A percentile compares a stretch with the other conserved stretches of the same genome.
Conservation (phyloP, 306 rosid genomes). For the Dalbergia oliveri region DNA sequence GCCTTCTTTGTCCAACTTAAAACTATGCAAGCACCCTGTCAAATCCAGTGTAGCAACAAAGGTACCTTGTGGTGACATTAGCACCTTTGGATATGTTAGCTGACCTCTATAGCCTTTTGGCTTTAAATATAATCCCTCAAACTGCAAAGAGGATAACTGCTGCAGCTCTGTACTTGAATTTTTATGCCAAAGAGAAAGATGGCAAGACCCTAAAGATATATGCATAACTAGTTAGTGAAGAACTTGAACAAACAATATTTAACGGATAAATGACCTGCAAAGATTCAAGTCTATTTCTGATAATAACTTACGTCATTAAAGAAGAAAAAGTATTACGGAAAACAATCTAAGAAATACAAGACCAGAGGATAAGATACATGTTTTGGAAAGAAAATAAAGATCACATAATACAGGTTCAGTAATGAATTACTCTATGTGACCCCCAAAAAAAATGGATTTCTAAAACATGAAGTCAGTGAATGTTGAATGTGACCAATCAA, state of each 20-base stretch:
- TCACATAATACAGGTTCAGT: conserved; percentile 25
- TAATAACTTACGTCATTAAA: conserved; percentile 28
- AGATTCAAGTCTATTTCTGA: conserved; percentile 31
- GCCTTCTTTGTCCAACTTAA: conserved; percentile 71
- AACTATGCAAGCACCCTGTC: conserved; percentile 73
- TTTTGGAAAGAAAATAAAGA: conserved; percentile 31
- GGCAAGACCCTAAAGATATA: conserved; percentile 69
- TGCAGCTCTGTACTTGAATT: conserved; percentile 65
- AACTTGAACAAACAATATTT: conserved; percentile 26
- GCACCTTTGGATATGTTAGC: conserved; percentile 78
- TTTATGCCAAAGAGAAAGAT: conserved; percentile 79
- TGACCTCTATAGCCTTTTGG: conserved; percentile 70
- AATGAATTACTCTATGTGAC: conserved; percentile 6
- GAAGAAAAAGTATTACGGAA: conserved; percentile 18
- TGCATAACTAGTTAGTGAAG: conserved; percentile 34
- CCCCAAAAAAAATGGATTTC: conserved; percentile 29
- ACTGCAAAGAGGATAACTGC: conserved; percentile 71
- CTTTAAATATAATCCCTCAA: conserved; percentile 72
- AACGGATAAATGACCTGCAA: conserved; percentile 15
- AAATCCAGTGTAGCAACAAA: conserved; percentile 82
- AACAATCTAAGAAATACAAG: conserved; percentile 19
- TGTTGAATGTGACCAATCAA: background rate
- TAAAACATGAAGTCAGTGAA: conserved; percentile 28
- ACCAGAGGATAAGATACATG: conserved; percentile 20
- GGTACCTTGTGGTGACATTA: conserved; percentile 83